These are phyloP conservation scores for Penicillium turbatum DNA, from an alignment of 495 filamentous ascomycete genomes.

Conservation along the genomic window DNA sequence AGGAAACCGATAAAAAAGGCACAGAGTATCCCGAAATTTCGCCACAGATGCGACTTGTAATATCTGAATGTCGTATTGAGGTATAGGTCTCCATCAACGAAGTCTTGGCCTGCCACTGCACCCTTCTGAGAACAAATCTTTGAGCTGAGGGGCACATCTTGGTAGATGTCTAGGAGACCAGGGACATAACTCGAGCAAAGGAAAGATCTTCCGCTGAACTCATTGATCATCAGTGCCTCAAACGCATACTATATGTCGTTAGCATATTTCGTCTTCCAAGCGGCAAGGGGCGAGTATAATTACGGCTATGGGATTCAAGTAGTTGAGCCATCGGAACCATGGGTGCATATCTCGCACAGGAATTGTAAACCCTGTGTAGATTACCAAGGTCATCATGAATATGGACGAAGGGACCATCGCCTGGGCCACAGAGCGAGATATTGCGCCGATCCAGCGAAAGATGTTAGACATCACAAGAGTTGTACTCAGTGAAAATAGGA, in stretches of 20 bases:
- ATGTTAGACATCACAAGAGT: slow-evolving; percentile 66
- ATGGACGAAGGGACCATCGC: slow-evolving; percentile 80
- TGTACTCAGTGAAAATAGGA: slow-evolving; percentile 60
- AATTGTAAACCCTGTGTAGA: slow-evolving; percentile 89
- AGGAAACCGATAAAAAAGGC: slow-evolving; percentile 69
- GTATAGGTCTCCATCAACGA: slow-evolving; percentile 66
- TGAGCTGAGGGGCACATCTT: slow-evolving; percentile 33
- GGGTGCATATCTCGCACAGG: slow-evolving; percentile 66
- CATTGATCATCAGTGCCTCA: slow-evolving; percentile 86
- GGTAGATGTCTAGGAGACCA: slow-evolving; percentile 43
- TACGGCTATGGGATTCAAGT: slow-evolving; percentile 70
- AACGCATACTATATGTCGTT: slow-evolving; percentile 60
- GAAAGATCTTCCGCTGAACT: slow-evolving; percentile 67
- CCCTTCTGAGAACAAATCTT: slow-evolving; percentile 61
- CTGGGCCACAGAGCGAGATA: slow-evolving; percentile 72
- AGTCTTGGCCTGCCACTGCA: slow-evolving; percentile 50
- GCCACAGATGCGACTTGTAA: slow-evolving; percentile 60
- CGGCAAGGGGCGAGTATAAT: slow-evolving; percentile 5
- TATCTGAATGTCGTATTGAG: slow-evolving; percentile 59
- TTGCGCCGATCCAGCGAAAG: slow-evolving; percentile 79
- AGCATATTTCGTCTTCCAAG: not conserved
- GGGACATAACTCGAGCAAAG: slow-evolving; percentile 61
- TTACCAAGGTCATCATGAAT: slow-evolving; percentile 75
- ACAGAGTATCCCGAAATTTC: slow-evolving; percentile 77
- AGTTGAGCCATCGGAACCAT: slow-evolving; percentile 88